Evolutionary conservation across 257 asterid species (phyloP).

Genomic region (Dorcoceras hygrometricum): DNA sequence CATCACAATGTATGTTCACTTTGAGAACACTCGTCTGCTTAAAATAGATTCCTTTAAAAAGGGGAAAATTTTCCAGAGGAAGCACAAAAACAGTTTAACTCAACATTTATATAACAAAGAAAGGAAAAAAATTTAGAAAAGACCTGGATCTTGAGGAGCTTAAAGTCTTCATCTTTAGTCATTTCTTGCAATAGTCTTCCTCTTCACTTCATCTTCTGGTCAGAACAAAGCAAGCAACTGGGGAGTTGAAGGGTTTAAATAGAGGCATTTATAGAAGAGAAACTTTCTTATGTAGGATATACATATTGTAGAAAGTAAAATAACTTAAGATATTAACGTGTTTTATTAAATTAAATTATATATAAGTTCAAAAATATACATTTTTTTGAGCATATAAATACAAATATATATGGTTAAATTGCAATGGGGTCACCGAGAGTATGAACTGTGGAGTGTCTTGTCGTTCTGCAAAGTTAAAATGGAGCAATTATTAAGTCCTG

Average conservation of each 20-base stretch:
- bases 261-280: slow-evolving; percentile 35
- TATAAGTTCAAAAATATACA: no score
- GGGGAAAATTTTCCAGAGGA: background rate
- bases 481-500: background rate
- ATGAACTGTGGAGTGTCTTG: background rate
- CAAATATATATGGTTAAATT: no score
- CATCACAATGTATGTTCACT: slow-evolving; percentile 92
- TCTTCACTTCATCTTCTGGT: background rate
- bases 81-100: background rate
- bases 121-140: background rate
- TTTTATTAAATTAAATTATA: no score
- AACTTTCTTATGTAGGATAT: background rate
- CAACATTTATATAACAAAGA: background rate
- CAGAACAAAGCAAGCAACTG: background rate
- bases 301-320: no score
- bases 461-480: background rate
- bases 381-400: no score
- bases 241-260: slow-evolving; percentile 10
- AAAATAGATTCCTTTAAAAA: background rate
- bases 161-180: slow-evolving; percentile 83
- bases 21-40: slow-evolving; percentile 70
- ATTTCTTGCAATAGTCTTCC: slow-evolving; percentile 34
- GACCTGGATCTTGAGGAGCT: slow-evolving; percentile 95
- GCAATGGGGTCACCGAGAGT: background rate
- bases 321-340: no score